Conservation (phyloP, 495 filamentous ascomycete species). For the Hypoxylon subgilvum region DNA sequence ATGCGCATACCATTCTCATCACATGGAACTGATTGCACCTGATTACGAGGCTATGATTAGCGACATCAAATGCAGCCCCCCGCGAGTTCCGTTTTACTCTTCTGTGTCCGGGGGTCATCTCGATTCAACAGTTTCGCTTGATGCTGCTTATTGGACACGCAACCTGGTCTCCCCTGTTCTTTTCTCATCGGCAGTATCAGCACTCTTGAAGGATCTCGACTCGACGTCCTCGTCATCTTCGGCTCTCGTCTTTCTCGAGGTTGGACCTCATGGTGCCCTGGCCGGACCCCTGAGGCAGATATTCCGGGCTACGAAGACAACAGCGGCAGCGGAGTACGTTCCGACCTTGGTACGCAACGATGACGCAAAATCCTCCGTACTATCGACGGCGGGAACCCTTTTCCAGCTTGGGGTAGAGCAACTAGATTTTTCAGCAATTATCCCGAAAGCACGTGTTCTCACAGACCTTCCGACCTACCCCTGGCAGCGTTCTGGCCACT, state of each 20-base stretch:
- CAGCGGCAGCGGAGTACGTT: too few relatives aligned
- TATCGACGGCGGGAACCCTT: too few relatives aligned
- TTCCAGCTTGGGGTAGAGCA: too few relatives aligned
- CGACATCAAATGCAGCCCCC: constrained; percentile 4
- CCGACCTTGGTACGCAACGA: too few relatives aligned
- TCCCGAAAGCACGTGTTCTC: too few relatives aligned
- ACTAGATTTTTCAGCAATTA: too few relatives aligned
- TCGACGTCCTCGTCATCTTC: too few relatives aligned
- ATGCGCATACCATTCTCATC: constrained; percentile 50
- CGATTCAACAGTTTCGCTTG: background rate
- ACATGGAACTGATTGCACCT: constrained; percentile 29
- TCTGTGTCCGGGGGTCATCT: background rate
- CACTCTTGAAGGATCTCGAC: too few relatives aligned
- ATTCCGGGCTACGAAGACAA: background rate
- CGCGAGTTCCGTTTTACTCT: constrained; percentile 10
- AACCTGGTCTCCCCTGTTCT: constrained; percentile 52
- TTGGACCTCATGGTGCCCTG: constrained; percentile 61
- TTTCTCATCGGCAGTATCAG: constrained; percentile 26
- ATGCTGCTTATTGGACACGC: constrained; percentile 43
- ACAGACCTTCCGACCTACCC: too few relatives aligned
- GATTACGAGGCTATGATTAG: constrained; percentile 37
- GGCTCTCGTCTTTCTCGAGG: constrained; percentile 42
- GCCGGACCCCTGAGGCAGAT: constrained; percentile 50
- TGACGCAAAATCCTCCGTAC: too few relatives aligned
- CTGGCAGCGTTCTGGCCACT: too few relatives aligned